phyloP scores from a whole-genome alignment of 768 basidiomycete species.

The Crassisporium funariophilum region DNA sequence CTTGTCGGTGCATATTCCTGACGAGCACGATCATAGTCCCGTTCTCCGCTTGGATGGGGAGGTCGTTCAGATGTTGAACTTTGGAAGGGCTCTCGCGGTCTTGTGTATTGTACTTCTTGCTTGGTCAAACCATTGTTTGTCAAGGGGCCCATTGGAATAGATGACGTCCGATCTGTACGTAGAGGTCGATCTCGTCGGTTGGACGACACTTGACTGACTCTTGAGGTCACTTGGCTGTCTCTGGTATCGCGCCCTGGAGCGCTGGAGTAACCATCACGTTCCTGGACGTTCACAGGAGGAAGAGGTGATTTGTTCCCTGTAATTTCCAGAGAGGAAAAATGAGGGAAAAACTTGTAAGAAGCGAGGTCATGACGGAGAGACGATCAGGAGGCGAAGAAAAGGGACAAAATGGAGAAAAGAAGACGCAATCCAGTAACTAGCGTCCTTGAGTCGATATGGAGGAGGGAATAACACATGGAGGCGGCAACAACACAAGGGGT shows the following conservation, averaged over 20 bases:
- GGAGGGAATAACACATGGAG: conserved; percentile 28
- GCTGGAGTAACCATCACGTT: conserved; percentile 14
- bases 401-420: conserved; percentile 36
- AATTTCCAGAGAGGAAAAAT: conserved; percentile 37
- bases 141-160: no score
- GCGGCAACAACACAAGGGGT: conserved; percentile 17
- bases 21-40: conserved; percentile 14
- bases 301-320: conserved; percentile 53
- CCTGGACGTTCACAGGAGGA: conserved; percentile 33
- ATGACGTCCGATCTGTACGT: not conserved
- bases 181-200: conserved; percentile 7
- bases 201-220: conserved; percentile 4
- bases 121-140: not conserved
- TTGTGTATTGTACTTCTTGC: conserved; percentile 1
- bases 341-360: conserved; percentile 38
- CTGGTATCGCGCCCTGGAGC: conserved; percentile 21
- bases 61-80: conserved; percentile 8
- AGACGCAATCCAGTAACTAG: conserved; percentile 44
- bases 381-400: conserved; percentile 34
- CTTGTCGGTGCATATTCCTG: conserved; percentile 14
- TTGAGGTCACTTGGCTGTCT: conserved; percentile 14
- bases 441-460: conserved; percentile 38
- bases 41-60: conserved; percentile 3
- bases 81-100: conserved; percentile 1
- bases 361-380: conserved; percentile 34